These are phyloP conservation scores for Fusarium brachygibbosum DNA, from an alignment of 2,329 filamentous ascomycete species.

Conservation along the genomic window DNA sequence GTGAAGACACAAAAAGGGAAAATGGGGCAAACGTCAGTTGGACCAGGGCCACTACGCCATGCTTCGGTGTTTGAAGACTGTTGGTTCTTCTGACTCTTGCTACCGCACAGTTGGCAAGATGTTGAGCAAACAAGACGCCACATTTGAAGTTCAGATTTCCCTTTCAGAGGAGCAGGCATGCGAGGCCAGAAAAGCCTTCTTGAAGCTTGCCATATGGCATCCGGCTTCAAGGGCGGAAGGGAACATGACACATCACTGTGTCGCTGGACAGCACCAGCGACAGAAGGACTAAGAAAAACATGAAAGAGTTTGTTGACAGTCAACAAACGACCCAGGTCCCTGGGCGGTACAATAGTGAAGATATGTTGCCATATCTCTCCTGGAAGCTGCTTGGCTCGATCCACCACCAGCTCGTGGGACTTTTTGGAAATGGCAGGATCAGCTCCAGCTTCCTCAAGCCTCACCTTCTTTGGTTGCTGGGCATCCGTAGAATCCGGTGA, in stretches of 20 bases:
- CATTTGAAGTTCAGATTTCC: slow-evolving; percentile 79
- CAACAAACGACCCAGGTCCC: slow-evolving; percentile 73
- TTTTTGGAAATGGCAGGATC: slow-evolving; percentile 19
- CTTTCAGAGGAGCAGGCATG: slow-evolving; percentile 76
- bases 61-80: slow-evolving; percentile 53
- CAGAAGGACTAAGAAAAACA: slow-evolving; percentile 67
- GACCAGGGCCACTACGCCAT: slow-evolving; percentile 73
- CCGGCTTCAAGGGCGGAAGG: slow-evolving; percentile 63
- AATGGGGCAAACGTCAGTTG: slow-evolving; percentile 70
- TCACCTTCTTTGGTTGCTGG: slow-evolving; percentile 43
- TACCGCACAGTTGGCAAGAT: slow-evolving; percentile 77
- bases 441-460: slow-evolving; percentile 32
- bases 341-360: slow-evolving; percentile 75
- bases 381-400: slow-evolving; percentile 59
- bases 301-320: slow-evolving; percentile 77
- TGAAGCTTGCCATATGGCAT: slow-evolving; percentile 78
- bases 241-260: slow-evolving; percentile 43
- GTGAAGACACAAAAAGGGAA: slow-evolving; percentile 79
- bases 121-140: slow-evolving; percentile 76
- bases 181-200: slow-evolving; percentile 74
- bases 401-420: slow-evolving; percentile 20
- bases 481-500: slow-evolving; percentile 16
- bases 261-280: slow-evolving; percentile 44
- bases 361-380: slow-evolving; percentile 78
- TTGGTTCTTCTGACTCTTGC: slow-evolving; percentile 46